Base-by-base conservation (phyloP, 208 protist species). In the Crithidia bombi region DNA sequence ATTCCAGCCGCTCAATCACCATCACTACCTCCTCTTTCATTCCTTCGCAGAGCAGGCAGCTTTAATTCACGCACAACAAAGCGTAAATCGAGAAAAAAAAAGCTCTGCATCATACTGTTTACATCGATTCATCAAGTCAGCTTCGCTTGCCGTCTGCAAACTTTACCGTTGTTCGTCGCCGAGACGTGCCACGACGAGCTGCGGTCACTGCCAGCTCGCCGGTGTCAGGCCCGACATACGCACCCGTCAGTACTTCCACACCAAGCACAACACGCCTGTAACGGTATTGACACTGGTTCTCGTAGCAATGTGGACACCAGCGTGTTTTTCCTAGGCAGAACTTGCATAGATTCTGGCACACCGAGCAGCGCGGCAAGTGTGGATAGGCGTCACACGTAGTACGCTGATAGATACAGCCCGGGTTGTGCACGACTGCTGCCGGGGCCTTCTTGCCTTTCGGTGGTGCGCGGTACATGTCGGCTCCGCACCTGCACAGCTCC, bases 221-320 rank as follows among this genome's bases (percentile, higher is more conserved):
- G 1, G 55, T 56, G 5, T 65, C 64, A 14, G 57, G 65, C 0
- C 58, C 69, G 12, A 64, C 43, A 57, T 67, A 65, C 3, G 49
- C 63, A 14, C 65, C 77, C 2, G 77, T 71, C 23, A 65, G 9
- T 23, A 35, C 43, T 14, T 78, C 79, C 39, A 85, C 73, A 6
- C 91, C 89, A 36, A 91, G 86, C 56, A 97, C 82, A 2, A 93
- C 69, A 6, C 92, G 85, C 55, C 85, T 93, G 79, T 92, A 92
- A 12, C 82, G 85, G 62, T 82, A 81, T 10, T 61, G 58, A 65
- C 92, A 97, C 61, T 85, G 89, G 6, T 69, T 84, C 58, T 97
- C 92, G 55, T 90, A 92, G 73, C 92, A 97, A 69, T 97, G 80
- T 6, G 92, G 89, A 50, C 89, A 97, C 87, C 89, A 95, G 5